Percentiles rank a stretch among this genome's conserved stretches.
These are phyloP conservation scores for Fusarium lateritium DNA, from an alignment of 2,329 filamentous ascomycete species.

Conservation along the genomic window DNA sequence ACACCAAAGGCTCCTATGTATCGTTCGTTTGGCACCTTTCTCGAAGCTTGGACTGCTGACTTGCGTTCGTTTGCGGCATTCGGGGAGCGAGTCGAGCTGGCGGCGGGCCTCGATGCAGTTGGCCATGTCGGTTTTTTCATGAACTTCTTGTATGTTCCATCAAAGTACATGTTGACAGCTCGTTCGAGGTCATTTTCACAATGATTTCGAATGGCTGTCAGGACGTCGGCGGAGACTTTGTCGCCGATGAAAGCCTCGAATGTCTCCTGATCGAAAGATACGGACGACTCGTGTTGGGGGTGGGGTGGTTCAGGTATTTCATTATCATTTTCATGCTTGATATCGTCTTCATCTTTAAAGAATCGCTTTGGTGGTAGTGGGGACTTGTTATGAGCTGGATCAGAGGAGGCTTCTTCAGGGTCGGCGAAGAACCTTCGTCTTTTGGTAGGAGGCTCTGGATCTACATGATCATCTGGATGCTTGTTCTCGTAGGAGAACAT, in stretches of 20 bases:
- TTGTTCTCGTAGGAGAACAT: constrained; percentile 54
- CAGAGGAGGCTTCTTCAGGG: constrained; percentile 51
- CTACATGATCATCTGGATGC: constrained; percentile 51
- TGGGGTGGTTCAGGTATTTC: constrained; percentile 19
- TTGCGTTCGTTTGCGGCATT: constrained; percentile 24
- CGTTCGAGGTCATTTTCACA: constrained; percentile 72
- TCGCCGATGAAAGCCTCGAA: constrained; percentile 74
- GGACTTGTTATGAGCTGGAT: constrained; percentile 43
- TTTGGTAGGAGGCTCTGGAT: constrained; percentile 62
- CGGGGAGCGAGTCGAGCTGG: constrained; percentile 26
- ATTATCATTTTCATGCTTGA: constrained; percentile 43
- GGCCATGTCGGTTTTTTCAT: constrained; percentile 51
- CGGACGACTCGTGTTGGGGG: constrained; percentile 43
- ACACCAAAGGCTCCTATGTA: constrained; percentile 95
- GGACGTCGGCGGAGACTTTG: constrained; percentile 63
- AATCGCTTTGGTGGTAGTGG: constrained; percentile 47
- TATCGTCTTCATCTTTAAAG: constrained; percentile 47
- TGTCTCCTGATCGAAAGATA: constrained; percentile 68
- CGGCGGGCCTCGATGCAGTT: constrained; percentile 13
- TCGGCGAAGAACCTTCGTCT: constrained; percentile 58
- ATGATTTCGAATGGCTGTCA: constrained; percentile 66
- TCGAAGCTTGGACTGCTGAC: constrained; percentile 23
- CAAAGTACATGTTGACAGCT: constrained; percentile 79
- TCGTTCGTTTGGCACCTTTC: constrained; percentile 61
- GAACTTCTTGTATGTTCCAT: constrained; percentile 74